A percentile compares a stretch with the other conserved stretches of the same genome.
phyloP scores from a whole-genome alignment of 1,139 yeast genomes.

The Keqinozyma sinolaborantium region DNA sequence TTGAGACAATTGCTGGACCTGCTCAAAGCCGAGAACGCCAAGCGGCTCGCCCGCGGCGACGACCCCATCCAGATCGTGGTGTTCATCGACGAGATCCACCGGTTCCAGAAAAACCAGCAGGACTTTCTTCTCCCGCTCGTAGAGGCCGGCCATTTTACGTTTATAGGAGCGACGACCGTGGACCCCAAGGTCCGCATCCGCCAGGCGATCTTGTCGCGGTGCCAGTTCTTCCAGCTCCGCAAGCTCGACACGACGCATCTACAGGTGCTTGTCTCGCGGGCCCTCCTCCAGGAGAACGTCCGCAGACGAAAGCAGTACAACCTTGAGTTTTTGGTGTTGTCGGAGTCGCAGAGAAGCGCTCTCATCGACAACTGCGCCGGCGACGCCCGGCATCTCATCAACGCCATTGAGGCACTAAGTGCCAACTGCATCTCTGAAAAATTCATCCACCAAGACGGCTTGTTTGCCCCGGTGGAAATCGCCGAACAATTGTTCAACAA shows the following conservation, averaged over 20 bases:
- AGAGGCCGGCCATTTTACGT: slow-evolving; percentile 38
- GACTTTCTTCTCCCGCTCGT: slow-evolving; percentile 39
- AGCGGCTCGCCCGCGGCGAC: slow-evolving; percentile 10
- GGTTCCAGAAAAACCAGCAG: slow-evolving; percentile 38
- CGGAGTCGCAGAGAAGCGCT: not conserved
- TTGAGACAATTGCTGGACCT: slow-evolving; percentile 22
- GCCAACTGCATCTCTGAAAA: slow-evolving; percentile 7
- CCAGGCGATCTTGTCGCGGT: slow-evolving; percentile 37
- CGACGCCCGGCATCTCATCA: slow-evolving; percentile 27
- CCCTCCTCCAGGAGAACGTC: slow-evolving; percentile 26
- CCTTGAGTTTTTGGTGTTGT: slow-evolving; percentile 4
- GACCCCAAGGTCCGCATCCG: slow-evolving; percentile 29
- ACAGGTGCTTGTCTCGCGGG: slow-evolving; percentile 18
- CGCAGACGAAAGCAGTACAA: slow-evolving; percentile 14
- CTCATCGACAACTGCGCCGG: slow-evolving; percentile 12
- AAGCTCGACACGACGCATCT: slow-evolving; percentile 18
- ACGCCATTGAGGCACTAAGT: slow-evolving; percentile 27
- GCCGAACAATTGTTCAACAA: too few relatives aligned
- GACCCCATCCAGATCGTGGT: slow-evolving; percentile 26
- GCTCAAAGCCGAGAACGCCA: slow-evolving; percentile 21
- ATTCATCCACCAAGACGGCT: slow-evolving; percentile 1
- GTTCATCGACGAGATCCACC: slow-evolving; percentile 44
- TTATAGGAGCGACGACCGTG: slow-evolving; percentile 45
- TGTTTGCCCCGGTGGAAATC: too few relatives aligned
- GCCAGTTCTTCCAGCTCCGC: slow-evolving; percentile 32